Base-by-base conservation (phyloP, 2,329 filamentous ascomycete genomes). In the Bipolaris gigantea region DNA sequence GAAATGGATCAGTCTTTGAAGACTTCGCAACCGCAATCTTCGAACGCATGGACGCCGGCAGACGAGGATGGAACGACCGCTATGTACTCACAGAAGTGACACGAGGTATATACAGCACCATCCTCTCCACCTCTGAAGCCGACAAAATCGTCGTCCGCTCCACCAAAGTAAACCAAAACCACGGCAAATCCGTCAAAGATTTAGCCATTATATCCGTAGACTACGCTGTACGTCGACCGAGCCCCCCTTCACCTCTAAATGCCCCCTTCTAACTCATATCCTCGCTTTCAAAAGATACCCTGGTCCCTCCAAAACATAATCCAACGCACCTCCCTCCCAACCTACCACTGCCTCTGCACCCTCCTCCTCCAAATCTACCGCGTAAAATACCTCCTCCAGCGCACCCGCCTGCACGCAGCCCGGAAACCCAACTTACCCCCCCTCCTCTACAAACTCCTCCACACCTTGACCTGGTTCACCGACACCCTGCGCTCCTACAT, bases 31-130 rank as follows among this genome's bases (percentile, higher is more conserved):
- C 81, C 23, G 82, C 83, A 11, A 73, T 97, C 1, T 96, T 96
- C 67, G 83, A 87, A 50, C 86, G 88, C 44, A 82, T 97, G 40
- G 89, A 94, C 61, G 79, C 73, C 44, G 75, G 76, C 11, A 73
- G 80, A 77, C 68, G 73, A 67, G 74, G 74, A 33, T 97, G 92
- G 92, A 87, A 88, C 57, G 91, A 97, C 70, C 84, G 86, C 18
- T 96, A 93, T 66, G 81, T 89, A 0, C 77, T 97, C 25, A 94
- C 89, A 0, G 90, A 92, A 61, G 76, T 91, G 2, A 86, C 88
- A 0, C 89, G 91, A 53, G 86, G 87, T 51, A 85, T 89, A 0
- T 92, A 91, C 69, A 80, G 78, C 5, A 69, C 67, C 0, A 65
- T 84, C 1, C 45, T 73, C 4, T 62, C 75, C 0, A 75, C 77